These are phyloP conservation scores for Garcia nutans DNA, from an alignment of 345 rosid genomes.

Conservation along the genomic window DNA sequence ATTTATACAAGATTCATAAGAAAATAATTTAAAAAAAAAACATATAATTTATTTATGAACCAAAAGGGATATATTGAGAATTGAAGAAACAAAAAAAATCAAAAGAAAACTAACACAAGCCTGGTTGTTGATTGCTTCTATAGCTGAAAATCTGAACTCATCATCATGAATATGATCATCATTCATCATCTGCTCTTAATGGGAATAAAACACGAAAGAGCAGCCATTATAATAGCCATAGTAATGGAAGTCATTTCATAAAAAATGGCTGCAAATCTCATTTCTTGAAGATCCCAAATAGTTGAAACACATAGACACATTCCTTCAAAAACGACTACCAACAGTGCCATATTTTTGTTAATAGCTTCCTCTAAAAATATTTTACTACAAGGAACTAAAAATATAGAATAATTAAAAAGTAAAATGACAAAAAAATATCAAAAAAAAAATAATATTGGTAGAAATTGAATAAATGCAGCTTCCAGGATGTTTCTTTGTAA, in stretches of 20 bases:
- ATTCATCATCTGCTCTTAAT: conserved; percentile 21
- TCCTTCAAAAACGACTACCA: conserved; percentile 36
- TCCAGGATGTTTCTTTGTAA: conserved; percentile 41
- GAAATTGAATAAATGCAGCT: background rate
- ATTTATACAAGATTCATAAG: no score
- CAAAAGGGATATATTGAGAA: background rate
- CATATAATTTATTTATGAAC: background rate
- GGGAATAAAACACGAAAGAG: conserved; percentile 40
- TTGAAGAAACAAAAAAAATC: background rate
- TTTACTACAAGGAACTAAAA: background rate
- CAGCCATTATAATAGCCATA: conserved; percentile 37
- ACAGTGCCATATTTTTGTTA: conserved; percentile 28
- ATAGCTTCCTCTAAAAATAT: background rate
- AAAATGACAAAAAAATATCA: background rate
- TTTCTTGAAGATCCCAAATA: conserved; percentile 58
- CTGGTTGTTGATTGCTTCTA: background rate
- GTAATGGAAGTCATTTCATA: conserved; percentile 41
- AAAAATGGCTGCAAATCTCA: conserved; percentile 42
- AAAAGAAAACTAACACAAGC: background rate
- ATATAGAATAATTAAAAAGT: background rate
- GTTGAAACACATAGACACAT: conserved; percentile 42
- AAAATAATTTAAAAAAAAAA: no score
- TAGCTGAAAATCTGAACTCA: background rate
- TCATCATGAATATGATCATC: conserved; percentile 12
- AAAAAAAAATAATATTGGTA: background rate